Base-by-base conservation (phyloP, 2,329 filamentous ascomycete species). In the Aspergillus spinulosporus region DNA sequence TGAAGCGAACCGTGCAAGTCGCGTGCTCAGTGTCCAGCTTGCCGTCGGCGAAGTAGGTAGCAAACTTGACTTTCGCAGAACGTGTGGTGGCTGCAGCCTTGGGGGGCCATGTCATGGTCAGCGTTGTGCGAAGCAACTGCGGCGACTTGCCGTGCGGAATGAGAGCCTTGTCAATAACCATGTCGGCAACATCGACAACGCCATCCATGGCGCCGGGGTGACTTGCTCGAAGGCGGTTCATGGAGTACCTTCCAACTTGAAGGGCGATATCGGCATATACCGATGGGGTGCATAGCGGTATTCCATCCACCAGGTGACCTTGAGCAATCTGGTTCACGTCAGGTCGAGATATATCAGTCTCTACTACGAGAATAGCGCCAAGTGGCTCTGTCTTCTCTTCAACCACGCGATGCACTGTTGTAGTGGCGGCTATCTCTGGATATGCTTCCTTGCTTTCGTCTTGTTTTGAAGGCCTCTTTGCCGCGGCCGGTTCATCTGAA, bases 241-340 rank as follows among this genome's bases (percentile, higher is more conserved):
- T 56, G 15, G 60, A 47, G 36, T 62, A 62, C 40, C 43, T 52
- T 3, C 58, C 59, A 12, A 62, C 29, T 3, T 39, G 61, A 15
- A 68, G 39, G 2, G 66, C 66, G 42, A 67, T 67, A 47, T 68
- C 66, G 6, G 66, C 66, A 58, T 65, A 68, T 3, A 67, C 54
- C 0, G 59, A 63, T 4, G 62, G 56, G 7, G 65, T 60, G 43
- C 65, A 67, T 1, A 68, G 56, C 1, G 64, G 58, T 21, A 62
- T 60, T 15, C 64, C 64, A 52, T 68, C 58, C 5, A 68, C 63
- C 11, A 56, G 49, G 48, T 68, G 66, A 3, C 66, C 66, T 37
- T 59, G 56, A 2, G 64, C 60, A 7, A 63, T 48, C 4, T 52
- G 53, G 26, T 49, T 49, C 2, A 68, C 50, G 43, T 62, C 61